phyloP scores from a whole-genome alignment of 345 rosid genomes.

The Moringa oleifera region DNA sequence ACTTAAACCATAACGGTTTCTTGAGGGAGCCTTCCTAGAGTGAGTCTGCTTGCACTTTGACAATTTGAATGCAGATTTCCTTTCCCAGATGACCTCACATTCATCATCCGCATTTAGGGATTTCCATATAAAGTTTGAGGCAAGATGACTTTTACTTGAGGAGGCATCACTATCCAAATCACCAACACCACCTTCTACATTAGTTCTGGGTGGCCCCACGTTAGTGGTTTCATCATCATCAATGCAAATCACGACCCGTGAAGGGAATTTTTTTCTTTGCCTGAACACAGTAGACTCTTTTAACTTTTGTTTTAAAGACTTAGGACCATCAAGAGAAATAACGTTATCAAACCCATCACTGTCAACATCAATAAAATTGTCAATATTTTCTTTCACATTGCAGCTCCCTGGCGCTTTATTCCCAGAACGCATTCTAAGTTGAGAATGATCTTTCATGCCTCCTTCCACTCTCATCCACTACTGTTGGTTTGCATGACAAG shows the following conservation, averaged over 20 bases:
- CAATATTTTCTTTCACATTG: slow-evolving; percentile 24
- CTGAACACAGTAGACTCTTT: slow-evolving; percentile 28
- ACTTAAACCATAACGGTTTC: slow-evolving; percentile 42
- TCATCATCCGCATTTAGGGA: slow-evolving; percentile 33
- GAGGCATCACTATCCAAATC: slow-evolving; percentile 33
- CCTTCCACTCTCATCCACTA: slow-evolving; percentile 34
- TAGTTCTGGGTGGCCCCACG: slow-evolving; percentile 17
- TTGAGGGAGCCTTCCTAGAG: slow-evolving; percentile 19
- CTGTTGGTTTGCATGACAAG: not conserved
- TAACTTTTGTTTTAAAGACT: slow-evolving; percentile 34
- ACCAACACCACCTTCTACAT: slow-evolving; percentile 14
- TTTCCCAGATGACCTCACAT: slow-evolving; percentile 37
- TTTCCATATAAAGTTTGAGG: slow-evolving; percentile 16
- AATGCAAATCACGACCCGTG: slow-evolving; percentile 46
- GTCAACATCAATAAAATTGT: slow-evolving; percentile 67
- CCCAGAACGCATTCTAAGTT: slow-evolving; percentile 31
- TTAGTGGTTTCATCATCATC: slow-evolving; percentile 47
- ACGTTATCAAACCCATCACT: slow-evolving; percentile 44
- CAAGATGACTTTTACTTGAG: slow-evolving; percentile 29
- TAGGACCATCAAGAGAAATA: slow-evolving; percentile 52
- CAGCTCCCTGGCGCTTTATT: slow-evolving; percentile 33
- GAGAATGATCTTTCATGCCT: slow-evolving; percentile 36
- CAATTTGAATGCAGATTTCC: slow-evolving; percentile 26
- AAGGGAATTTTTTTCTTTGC: slow-evolving; percentile 27
- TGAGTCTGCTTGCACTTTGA: slow-evolving; percentile 37